These are phyloP conservation scores for Ordospora colligata DNA, from an alignment of 371 early-diverging fungal genomes.

Conservation along the genomic window DNA sequence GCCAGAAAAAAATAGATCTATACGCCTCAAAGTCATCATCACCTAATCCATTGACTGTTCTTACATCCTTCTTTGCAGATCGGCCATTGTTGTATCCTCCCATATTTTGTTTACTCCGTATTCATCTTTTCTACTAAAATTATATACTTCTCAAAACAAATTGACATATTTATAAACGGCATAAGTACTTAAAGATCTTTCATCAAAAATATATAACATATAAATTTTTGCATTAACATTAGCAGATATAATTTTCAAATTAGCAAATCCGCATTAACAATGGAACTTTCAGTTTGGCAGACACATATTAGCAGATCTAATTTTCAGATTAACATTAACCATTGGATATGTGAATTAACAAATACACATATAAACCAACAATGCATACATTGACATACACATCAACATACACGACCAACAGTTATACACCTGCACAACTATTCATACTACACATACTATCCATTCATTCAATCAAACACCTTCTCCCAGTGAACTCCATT, in stretches of 20 bases:
- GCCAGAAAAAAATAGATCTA: not conserved
- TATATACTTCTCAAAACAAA: not conserved
- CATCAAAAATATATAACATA: not conserved
- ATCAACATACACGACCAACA: no score
- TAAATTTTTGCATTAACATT: not conserved
- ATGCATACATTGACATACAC: no score
- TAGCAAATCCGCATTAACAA: no score
- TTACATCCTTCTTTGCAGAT: not conserved
- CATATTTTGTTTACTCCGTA: not conserved
- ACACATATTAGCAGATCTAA: no score
- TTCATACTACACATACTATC: no score
- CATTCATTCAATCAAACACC: not conserved
- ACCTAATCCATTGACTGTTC: constrained; percentile 23
- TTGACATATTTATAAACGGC: not conserved
- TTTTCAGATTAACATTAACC: no score
- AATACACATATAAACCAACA: no score
- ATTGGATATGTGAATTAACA: no score
- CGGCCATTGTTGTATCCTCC: not conserved
- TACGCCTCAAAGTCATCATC: constrained; percentile 12
- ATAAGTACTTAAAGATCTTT: not conserved
- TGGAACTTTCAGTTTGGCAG: no score
- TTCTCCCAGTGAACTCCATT: not conserved
- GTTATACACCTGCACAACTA: no score
- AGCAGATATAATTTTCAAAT: no score
- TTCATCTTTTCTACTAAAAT: not conserved